Evolutionary conservation across 2,329 filamentous ascomycete genomes (phyloP).

Genomic region (Thelonectria discophora): DNA sequence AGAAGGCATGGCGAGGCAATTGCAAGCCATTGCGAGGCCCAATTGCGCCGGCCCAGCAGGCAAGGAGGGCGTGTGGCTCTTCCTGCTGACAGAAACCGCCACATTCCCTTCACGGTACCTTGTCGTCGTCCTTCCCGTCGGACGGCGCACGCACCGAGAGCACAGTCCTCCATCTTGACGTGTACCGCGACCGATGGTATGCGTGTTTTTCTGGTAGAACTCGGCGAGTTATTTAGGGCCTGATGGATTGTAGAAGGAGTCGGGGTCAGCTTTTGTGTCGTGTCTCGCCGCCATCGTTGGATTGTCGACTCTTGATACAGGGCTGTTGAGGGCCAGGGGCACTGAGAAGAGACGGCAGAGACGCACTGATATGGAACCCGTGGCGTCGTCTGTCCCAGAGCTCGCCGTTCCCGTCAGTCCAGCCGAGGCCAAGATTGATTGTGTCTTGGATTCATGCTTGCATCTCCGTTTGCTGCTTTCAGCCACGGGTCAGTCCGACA

Average conservation of each 20-base stretch:
- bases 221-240: not conserved
- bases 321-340: conserved; percentile 6
- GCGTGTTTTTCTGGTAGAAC: conserved; percentile 1
- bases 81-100: conserved; percentile 4
- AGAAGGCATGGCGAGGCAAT: not conserved
- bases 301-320: not conserved
- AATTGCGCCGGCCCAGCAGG: conserved; percentile 1
- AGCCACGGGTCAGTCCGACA: conserved; percentile 3
- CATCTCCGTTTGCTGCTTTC: not conserved
- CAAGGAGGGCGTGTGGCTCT: too few species aligned
- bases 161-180: conserved; percentile 18
- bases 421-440: conserved; percentile 13
- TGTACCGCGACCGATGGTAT: conserved; percentile 11
- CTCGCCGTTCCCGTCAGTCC: conserved; percentile 11
- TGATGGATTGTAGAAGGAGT: too few species aligned
- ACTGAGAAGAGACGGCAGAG: conserved; percentile 10
- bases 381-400: conserved; percentile 21
- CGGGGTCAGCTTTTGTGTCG: not conserved
- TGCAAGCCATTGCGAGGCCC: not conserved
- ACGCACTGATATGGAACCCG: conserved; percentile 12
- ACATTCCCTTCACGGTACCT: not conserved
- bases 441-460: conserved; percentile 21
- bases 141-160: conserved; percentile 8
- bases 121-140: not conserved
- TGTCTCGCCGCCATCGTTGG: conserved; percentile 5